Evolutionary conservation across 2,329 filamentous ascomycete genomes (phyloP).

Genomic region (Apiospora hydei): DNA sequence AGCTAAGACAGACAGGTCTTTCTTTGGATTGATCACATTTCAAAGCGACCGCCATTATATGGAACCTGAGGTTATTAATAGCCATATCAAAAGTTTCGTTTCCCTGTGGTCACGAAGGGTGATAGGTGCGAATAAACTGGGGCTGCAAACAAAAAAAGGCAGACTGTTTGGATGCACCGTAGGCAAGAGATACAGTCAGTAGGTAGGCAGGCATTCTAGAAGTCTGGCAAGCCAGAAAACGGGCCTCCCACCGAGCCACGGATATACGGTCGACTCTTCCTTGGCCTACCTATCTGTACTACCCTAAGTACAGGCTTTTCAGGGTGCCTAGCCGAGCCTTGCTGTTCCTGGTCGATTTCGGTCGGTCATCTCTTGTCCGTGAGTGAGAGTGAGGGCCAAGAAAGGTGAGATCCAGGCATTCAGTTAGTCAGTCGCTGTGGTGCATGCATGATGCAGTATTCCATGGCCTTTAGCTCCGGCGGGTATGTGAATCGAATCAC

Average conservation of each 20-base stretch:
- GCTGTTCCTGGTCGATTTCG: neutral
- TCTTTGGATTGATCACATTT: neutral
- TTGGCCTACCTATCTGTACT: neutral
- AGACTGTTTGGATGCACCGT: neutral
- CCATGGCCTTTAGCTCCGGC: slow-evolving; percentile 17
- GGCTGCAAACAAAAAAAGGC: neutral
- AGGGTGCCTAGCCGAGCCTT: neutral
- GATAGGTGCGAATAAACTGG: neutral
- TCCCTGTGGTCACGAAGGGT: neutral
- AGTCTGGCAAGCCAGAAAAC: neutral
- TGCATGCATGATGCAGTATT: slow-evolving; percentile 7
- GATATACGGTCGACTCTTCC: neutral
- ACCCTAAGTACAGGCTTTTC: neutral
- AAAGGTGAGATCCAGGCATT: slow-evolving; percentile 1
- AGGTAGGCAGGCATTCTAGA: neutral
- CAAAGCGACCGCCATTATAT: neutral
- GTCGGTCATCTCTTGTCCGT: neutral
- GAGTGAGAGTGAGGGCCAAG: neutral
- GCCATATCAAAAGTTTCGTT: slow-evolving; percentile 1
- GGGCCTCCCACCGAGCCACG: neutral
- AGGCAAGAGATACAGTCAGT: no score
- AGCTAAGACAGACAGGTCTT: slow-evolving; percentile 11
- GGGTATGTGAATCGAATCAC: slow-evolving; percentile 21
- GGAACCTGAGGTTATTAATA: slow-evolving; percentile 8
- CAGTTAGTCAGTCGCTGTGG: slow-evolving; percentile 5